Evolutionary conservation across 2,329 filamentous ascomycete species (phyloP).

Genomic region (Mollisia scopiformis): DNA sequence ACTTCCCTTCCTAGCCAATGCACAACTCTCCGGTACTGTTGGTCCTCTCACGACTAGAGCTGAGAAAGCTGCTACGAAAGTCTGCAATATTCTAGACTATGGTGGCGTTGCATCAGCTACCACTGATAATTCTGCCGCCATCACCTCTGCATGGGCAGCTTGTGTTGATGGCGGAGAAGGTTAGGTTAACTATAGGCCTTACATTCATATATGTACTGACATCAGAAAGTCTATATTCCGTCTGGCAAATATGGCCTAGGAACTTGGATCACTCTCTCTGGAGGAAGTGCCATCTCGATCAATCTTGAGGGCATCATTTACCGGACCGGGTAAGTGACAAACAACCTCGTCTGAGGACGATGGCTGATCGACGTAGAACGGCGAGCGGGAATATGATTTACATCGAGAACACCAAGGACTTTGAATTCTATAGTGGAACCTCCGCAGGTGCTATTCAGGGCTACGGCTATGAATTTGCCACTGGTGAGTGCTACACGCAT

Average conservation of each 20-base stretch:
- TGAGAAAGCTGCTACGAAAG: constrained; percentile 44
- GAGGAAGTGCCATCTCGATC: constrained; percentile 50
- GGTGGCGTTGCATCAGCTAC: constrained; percentile 52
- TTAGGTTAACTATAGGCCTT: not conserved
- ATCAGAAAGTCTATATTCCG: not conserved
- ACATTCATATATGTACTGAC: not conserved
- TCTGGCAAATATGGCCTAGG: constrained; percentile 41
- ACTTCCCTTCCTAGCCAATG: constrained; percentile 31
- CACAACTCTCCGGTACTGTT: constrained; percentile 46
- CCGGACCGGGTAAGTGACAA: constrained; percentile 43
- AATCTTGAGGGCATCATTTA: constrained; percentile 57
- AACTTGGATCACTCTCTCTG: constrained; percentile 51
- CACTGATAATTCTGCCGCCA: constrained; percentile 53
- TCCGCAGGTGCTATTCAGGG: constrained; percentile 56
- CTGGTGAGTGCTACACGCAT: constrained; percentile 11
- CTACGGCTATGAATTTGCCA: constrained; percentile 52
- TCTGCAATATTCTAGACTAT: constrained; percentile 56
- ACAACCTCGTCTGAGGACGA: not conserved
- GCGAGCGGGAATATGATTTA: constrained; percentile 56
- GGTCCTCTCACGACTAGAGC: constrained; percentile 46
- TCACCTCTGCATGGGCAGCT: constrained; percentile 51
- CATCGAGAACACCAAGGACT: constrained; percentile 51
- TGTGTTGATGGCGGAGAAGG: constrained; percentile 53
- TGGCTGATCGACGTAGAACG: constrained; percentile 26
- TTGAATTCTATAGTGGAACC: constrained; percentile 56